phyloP scores from a whole-genome alignment of 1,139 yeast genomes.

The Trichomonascaceae sp. region DNA sequence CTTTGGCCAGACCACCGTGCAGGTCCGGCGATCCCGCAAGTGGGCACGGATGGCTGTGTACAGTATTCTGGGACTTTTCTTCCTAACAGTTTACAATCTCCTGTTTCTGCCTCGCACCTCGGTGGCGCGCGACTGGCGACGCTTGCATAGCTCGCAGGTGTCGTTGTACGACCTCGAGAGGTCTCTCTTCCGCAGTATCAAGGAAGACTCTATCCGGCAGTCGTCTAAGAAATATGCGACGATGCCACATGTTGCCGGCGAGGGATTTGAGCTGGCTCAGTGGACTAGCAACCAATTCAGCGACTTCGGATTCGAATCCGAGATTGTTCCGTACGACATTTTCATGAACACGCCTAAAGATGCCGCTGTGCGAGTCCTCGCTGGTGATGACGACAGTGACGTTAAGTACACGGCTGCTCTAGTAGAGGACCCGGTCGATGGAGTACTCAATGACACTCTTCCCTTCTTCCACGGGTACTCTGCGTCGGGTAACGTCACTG shows the following conservation, averaged over 20 bases:
- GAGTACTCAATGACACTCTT: constrained; percentile 28
- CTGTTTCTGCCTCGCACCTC: constrained; percentile 83
- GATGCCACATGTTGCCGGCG: constrained; percentile 63
- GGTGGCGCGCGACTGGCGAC: constrained; percentile 64
- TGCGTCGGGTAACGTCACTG: constrained; percentile 56
- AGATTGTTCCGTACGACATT: constrained; percentile 45
- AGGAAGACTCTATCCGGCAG: constrained; percentile 16
- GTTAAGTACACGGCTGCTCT: constrained; percentile 48
- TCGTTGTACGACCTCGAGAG: constrained; percentile 23
- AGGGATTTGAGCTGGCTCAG: constrained; percentile 46
- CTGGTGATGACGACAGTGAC: constrained; percentile 18
- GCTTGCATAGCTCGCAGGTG: constrained; percentile 37
- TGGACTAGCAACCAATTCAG: constrained; percentile 52
- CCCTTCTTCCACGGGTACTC: constrained; percentile 60
- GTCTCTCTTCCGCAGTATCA: constrained; percentile 17
- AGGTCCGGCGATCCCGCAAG: constrained; percentile 4
- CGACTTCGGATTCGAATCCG: constrained; percentile 44
- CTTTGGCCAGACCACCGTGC: constrained; percentile 1
- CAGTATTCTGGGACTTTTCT: constrained; percentile 39
- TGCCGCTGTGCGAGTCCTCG: constrained; percentile 35
- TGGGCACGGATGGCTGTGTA: constrained; percentile 8
- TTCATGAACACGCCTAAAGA: constrained; percentile 50
- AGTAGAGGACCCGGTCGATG: constrained; percentile 57
- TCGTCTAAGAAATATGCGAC: constrained; percentile 34
- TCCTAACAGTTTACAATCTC: constrained; percentile 44